Conservation (phyloP, 352 stramenopile genomes). For the Globisporangium emineosum region DNA sequence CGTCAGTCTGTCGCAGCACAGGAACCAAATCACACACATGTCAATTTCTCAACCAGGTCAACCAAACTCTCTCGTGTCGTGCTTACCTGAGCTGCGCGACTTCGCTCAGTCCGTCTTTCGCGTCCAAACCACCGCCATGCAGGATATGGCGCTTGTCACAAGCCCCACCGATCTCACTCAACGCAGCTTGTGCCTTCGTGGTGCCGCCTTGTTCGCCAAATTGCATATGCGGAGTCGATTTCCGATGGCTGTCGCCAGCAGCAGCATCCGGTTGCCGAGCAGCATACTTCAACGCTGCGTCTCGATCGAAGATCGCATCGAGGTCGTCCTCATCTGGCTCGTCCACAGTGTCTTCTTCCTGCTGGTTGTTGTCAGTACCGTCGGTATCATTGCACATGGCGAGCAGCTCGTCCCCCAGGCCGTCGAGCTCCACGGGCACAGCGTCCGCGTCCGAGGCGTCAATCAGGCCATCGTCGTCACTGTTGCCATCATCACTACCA, state of each 20-base stretch:
- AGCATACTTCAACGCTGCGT: neutral
- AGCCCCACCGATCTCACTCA: neutral
- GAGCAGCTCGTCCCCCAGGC: slow-evolving; percentile 11
- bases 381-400: slow-evolving; percentile 3
- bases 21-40: neutral
- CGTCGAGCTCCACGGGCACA: slow-evolving; percentile 9
- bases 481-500: no score
- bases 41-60: no score
- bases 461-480: neutral
- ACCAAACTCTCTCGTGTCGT: no score
- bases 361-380: neutral
- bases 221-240: neutral
- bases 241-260: neutral
- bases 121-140: neutral
- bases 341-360: neutral
- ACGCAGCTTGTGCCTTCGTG: neutral
- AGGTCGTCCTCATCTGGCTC: neutral
- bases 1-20: slow-evolving; percentile 31
- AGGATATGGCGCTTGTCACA: no score
- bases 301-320: slow-evolving; percentile 11
- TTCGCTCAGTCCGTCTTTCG: slow-evolving; percentile 15
- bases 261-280: neutral
- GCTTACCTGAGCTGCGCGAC: slow-evolving; percentile 29
- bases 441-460: slow-evolving; percentile 11
- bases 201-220: neutral